These are phyloP conservation scores for Diplocarpon mali DNA, from an alignment of 2,329 filamentous ascomycete species.

Conservation along the genomic window DNA sequence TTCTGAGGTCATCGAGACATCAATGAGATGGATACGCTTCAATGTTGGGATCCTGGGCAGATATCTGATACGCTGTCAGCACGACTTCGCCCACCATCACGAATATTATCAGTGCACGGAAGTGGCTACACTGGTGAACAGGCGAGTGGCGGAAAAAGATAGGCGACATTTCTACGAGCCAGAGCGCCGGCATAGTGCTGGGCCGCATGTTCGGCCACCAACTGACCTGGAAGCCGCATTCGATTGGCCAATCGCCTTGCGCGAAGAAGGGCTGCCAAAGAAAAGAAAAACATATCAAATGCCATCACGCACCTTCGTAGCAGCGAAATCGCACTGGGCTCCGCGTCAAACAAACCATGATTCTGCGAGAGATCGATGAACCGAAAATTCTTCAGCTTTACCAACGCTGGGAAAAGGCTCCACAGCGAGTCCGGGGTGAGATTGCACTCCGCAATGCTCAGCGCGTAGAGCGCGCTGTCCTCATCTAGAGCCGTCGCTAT, in stretches of 20 bases:
- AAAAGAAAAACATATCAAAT: not conserved
- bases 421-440: slow-evolving; percentile 62
- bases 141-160: not conserved
- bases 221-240: too few relatives aligned
- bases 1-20: slow-evolving; percentile 74
- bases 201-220: too few relatives aligned
- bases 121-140: too few relatives aligned
- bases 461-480: slow-evolving; percentile 56
- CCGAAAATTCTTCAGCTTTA: slow-evolving; percentile 59
- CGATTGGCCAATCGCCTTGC: not conserved
- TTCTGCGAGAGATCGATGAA: slow-evolving; percentile 94
- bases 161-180: not conserved
- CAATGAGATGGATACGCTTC: slow-evolving; percentile 76
- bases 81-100: not conserved
- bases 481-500: slow-evolving; percentile 42
- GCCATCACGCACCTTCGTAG: slow-evolving; percentile 62
- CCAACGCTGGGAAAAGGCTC: slow-evolving; percentile 63
- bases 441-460: slow-evolving; percentile 80
- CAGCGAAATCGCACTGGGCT: slow-evolving; percentile 62
- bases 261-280: too few relatives aligned
- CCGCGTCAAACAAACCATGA: slow-evolving; percentile 60
- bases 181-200: too few relatives aligned
- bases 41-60: slow-evolving; percentile 67
- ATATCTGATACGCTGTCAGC: slow-evolving; percentile 38
- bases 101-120: too few relatives aligned